phyloP scores from a whole-genome alignment of 1,284 basidiomycete species.

The Ustilago xerochloae region DNA sequence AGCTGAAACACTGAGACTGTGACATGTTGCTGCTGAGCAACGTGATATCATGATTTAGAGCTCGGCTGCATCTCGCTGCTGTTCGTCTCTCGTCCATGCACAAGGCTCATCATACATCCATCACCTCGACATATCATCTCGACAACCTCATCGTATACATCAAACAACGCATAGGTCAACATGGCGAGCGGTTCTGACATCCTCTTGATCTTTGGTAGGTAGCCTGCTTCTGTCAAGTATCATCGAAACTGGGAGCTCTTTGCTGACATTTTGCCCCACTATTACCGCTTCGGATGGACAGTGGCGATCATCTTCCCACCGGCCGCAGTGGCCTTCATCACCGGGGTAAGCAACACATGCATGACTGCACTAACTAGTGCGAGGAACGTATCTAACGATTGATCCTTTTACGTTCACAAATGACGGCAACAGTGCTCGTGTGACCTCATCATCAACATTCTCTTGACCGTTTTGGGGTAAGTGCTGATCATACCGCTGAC shows the following conservation, averaged over 20 bases:
- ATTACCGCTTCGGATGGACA: neutral
- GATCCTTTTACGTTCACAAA: no score
- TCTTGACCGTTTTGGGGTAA: constrained; percentile 75
- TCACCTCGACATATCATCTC: neutral
- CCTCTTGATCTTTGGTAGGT: constrained; percentile 51
- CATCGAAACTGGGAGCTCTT: neutral
- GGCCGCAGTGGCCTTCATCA: constrained; percentile 76
- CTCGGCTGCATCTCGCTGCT: neutral
- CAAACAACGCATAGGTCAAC: neutral
- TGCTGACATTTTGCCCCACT: neutral
- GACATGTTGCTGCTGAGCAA: no score
- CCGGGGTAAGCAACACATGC: constrained; percentile 72
- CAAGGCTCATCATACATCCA: neutral
- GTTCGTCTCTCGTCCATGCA: no score
- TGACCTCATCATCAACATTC: constrained; percentile 82
- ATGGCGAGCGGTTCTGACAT: constrained; percentile 47
- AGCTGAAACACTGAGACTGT: no score
- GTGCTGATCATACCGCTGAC: constrained; percentile 3
- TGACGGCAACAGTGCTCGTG: constrained; percentile 62
- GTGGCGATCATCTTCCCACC: constrained; percentile 77
- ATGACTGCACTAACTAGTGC: neutral
- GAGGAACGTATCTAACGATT: no score
- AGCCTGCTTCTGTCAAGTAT: neutral
- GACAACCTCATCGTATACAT: neutral
- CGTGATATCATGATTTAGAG: neutral